Conservation (phyloP, 495 filamentous ascomycete genomes). For the Daldinia decipiens region DNA sequence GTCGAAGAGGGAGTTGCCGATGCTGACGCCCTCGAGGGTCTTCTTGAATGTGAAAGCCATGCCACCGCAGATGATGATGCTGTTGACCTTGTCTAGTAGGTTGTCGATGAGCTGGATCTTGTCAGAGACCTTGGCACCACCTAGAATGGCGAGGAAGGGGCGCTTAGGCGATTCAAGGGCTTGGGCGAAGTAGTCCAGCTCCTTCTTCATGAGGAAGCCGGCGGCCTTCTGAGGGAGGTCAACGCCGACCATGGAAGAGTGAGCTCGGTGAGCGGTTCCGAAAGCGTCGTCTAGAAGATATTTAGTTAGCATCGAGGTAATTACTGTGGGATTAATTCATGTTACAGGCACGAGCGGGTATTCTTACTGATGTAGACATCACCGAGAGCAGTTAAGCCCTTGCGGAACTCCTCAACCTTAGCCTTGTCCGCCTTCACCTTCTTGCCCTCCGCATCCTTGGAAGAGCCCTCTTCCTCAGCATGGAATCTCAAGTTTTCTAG, state of each 20-base stretch:
- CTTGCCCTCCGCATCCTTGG: conserved; percentile 89
- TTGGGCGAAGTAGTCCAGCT: conserved; percentile 99
- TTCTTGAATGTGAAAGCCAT: conserved; percentile 99
- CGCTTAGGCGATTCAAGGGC: conserved; percentile 92
- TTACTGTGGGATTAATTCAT: neutral
- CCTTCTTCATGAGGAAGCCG: conserved; percentile 99
- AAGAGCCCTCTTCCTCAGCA: conserved; percentile 95
- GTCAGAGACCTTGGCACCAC: conserved; percentile 97
- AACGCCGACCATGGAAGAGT: conserved; percentile 98
- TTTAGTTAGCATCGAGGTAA: conserved; percentile 4
- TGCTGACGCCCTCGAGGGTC: conserved; percentile 87
- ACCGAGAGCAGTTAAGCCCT: conserved; percentile 91
- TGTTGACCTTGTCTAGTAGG: conserved; percentile 95
- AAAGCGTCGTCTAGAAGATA: conserved; percentile 88
- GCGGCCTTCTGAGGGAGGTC: conserved; percentile 95
- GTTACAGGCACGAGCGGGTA: neutral
- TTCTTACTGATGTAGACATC: conserved; percentile 95
- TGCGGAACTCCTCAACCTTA: conserved; percentile 91
- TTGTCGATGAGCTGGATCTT: conserved; percentile 99
- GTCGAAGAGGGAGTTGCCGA: conserved; percentile 93
- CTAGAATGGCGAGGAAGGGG: conserved; percentile 98
- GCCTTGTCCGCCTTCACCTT: conserved; percentile 97
- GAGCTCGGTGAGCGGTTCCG: conserved; percentile 95
- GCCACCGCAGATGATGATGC: conserved; percentile 93
- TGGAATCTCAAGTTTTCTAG: conserved; percentile 99